Evolutionary conservation across 768 basidiomycete genomes (phyloP).

Genomic region (Amanita muscaria): DNA sequence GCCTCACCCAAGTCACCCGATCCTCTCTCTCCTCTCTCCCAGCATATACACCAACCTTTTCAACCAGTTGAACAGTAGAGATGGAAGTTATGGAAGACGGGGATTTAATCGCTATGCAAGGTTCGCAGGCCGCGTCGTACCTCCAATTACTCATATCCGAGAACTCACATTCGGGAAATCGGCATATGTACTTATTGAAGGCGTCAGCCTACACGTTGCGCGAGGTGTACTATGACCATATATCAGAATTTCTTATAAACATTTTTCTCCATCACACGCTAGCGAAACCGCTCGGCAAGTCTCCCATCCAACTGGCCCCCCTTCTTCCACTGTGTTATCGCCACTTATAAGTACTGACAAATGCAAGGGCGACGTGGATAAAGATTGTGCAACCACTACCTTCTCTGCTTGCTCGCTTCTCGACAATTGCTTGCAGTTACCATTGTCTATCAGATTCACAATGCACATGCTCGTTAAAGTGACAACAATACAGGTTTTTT

Average conservation of each 20-base stretch:
- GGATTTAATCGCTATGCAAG: slow-evolving; percentile 92
- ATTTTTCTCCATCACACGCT: slow-evolving; percentile 66
- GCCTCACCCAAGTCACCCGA: slow-evolving; percentile 86
- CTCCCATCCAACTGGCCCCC: slow-evolving; percentile 75
- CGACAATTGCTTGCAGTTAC: too few relatives aligned
- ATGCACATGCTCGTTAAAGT: too few relatives aligned
- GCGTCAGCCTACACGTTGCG: slow-evolving; percentile 77
- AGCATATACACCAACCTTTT: slow-evolving; percentile 75
- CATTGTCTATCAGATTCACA: too few relatives aligned
- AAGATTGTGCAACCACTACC: too few relatives aligned
- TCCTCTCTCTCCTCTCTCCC: slow-evolving; percentile 61
- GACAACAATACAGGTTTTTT: too few relatives aligned
- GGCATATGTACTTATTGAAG: slow-evolving; percentile 70
- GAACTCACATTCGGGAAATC: slow-evolving; percentile 79
- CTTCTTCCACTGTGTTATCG: too few relatives aligned
- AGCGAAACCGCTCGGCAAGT: slow-evolving; percentile 52
- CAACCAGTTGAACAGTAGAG: slow-evolving; percentile 69
- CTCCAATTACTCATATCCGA: slow-evolving; percentile 65
- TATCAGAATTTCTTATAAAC: slow-evolving; percentile 1
- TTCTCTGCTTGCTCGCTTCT: too few relatives aligned
- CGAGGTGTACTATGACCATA: slow-evolving; percentile 64
- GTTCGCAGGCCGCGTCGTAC: slow-evolving; percentile 77
- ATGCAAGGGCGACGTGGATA: too few relatives aligned
- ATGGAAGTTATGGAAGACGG: slow-evolving; percentile 74
- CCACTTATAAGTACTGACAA: too few relatives aligned